Evolutionary conservation across 2,329 filamentous ascomycete species (phyloP), one percentile per base, ranked within the genome.

Genomic region (Clonostachys sp.): DNA sequence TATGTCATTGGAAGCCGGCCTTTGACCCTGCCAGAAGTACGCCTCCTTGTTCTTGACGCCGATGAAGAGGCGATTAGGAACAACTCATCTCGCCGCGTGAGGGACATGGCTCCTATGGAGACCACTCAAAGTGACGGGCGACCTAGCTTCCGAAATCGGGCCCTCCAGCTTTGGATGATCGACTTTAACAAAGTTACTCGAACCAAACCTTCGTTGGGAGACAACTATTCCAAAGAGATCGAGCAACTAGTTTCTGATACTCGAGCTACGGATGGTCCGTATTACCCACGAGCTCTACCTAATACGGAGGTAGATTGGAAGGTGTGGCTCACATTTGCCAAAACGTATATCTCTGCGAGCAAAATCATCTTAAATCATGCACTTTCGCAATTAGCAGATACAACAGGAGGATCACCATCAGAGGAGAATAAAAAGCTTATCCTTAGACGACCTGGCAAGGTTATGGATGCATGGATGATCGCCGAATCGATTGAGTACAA

Each of bases 151-250:
- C n/a, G n/a, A n/a, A 45, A 49, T 18, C 30, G 44, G 5, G 34
- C 38, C 34, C 33, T 40, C 5, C 44, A 49, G 40, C 13, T 49
- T 43, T 49, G 47, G 43, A 49, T 49, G 36, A 34, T 46, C 16
- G 40, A 46, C 43, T 49, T 49, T 45, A 35, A 49, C 18, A 46
- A 46, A 43, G 39, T 14, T 12, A 12, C 34, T 6, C 33, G 30
- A n/a, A 17, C 44, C 12, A 30, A 45, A 12, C 20, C 2, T 13
- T 36, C 41, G 3, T 17, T 45, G 12, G 34, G 8, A n/a, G 14
- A 39, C 5, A 40, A 34, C 10, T 48, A 48, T 17, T 2, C 7
- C n/a, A 10, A n/a, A 40, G 41, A 40, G 7, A 46, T 46, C 13
- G 13, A 39, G 17, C 24, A 44, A 12, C 44, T 49, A 8, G 47